Base-by-base conservation (phyloP, 1,284 basidiomycete species). In the Phellinidium pouzarii region DNA sequence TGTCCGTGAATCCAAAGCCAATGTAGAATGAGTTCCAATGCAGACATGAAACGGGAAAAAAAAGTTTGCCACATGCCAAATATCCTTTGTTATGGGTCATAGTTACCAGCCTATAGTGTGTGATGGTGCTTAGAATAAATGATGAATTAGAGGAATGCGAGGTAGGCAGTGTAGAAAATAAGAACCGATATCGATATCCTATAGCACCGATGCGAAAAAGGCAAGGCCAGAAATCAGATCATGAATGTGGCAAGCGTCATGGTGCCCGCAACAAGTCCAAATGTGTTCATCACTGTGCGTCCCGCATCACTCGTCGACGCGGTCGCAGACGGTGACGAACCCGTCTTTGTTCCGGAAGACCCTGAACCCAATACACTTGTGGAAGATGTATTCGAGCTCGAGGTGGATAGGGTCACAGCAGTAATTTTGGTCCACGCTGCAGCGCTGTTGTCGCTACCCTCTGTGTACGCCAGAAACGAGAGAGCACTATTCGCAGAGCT, bases 391-490 rank as follows among this genome's bases (percentile, higher is more conserved):
- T 37, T 47, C 36, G 58, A 54, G n/a, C 51, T 50, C 37, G 53
- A 42, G n/a, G 34, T 27, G 44, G 55, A 43, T 4, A 52, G 60
- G 27, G 64, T 57, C 19, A 79, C 66, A 31, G 64, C 57, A 9
- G 63, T 56, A 26, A 82, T 72, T 17, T 60, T 59, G 25, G 68
- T 67, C 80, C 82, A 83, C n/a, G 67, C 60, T 2, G 78, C 78
- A 1, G 65, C 66, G 2, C 71, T 61, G 65, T 79, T 80, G 36
- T 69, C 67, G 4, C 63, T 61, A 4, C 66, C 64, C 48, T 76
- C 66, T 48, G 68, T 78, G 67, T 82, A 86, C 1, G 82, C 72
- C 37, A 92, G 68, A 73, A 78, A 92, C 46, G 78, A 79, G 38
- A 93, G 73, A 3, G 75, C 69, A 42, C 88, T 89, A 17, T 74